A percentile compares a stretch with the other conserved stretches of the same genome.
These are phyloP conservation scores for Schizonepeta tenuifolia DNA, from an alignment of 257 asterid genomes.

Conservation along the genomic window DNA sequence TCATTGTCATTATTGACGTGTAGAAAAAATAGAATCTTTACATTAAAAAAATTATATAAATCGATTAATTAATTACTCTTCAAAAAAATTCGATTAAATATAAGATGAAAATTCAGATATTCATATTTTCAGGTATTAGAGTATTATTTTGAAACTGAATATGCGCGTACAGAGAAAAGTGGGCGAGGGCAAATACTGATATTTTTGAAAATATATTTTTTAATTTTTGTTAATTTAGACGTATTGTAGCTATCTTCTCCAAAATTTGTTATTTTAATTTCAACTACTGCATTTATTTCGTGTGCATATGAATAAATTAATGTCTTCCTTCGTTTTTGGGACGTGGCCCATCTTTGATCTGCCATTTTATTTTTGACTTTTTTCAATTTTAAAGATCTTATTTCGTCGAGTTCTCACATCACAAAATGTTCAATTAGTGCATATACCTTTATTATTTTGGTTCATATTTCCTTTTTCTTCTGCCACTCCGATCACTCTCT, in stretches of 20 bases:
- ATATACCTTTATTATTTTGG: background rate
- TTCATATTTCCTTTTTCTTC: background rate
- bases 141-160: background rate
- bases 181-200: background rate
- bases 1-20: background rate
- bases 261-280: constrained; percentile 19
- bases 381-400: background rate
- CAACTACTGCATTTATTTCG: constrained; percentile 26
- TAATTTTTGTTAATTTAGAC: background rate
- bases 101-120: background rate
- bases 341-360: constrained; percentile 23
- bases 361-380: background rate
- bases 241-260: constrained; percentile 12
- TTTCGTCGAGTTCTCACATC: constrained; percentile 15
- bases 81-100: too few relatives aligned
- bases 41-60: background rate
- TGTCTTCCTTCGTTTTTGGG: background rate
- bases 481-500: background rate
- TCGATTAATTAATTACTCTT: too few relatives aligned
- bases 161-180: background rate
- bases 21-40: background rate
- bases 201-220: background rate
- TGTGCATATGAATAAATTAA: background rate
- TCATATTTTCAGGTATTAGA: too few relatives aligned
- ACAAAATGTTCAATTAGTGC: background rate